Conservation (phyloP, 2,329 filamentous ascomycete species). For the Chrysoporthe austroafricana region DNA sequence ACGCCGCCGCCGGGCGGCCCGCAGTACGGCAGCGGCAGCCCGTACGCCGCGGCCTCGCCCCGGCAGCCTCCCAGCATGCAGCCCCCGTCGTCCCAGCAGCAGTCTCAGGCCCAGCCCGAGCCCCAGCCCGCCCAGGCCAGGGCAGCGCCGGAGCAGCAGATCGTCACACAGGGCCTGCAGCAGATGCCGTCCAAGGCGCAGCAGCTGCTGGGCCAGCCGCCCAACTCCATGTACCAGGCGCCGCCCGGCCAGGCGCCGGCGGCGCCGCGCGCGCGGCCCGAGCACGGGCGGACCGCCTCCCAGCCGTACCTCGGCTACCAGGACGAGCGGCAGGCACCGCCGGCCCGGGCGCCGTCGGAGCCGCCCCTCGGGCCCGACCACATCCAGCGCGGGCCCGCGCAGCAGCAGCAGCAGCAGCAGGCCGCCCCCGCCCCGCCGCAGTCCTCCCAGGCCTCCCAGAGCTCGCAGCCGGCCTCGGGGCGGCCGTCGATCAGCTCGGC, state of each 20-base stretch:
- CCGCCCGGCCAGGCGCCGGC: conserved; percentile 20
- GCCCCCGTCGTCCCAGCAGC: background rate
- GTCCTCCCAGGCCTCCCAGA: background rate
- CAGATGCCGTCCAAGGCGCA: conserved; percentile 27
- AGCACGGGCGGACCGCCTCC: conserved; percentile 15
- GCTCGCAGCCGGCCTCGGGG: conserved; percentile 18
- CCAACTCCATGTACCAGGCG: conserved; percentile 22
- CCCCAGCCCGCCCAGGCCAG: background rate
- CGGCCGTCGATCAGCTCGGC: conserved; percentile 21
- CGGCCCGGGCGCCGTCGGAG: conserved; percentile 17
- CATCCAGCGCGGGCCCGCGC: conserved; percentile 15
- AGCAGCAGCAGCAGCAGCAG: conserved; percentile 2
- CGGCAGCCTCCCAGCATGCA: conserved; percentile 8
- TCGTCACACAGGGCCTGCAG: conserved; percentile 20
- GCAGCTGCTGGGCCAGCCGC: conserved; percentile 25
- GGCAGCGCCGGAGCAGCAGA: conserved; percentile 14
- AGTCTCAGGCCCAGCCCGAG: too few species aligned
- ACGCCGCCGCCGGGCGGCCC: conserved; percentile 34
- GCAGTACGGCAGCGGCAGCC: conserved; percentile 22
- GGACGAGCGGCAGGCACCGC: conserved; percentile 28
- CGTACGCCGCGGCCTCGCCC: conserved; percentile 11
- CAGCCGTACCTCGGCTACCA: conserved; percentile 30
- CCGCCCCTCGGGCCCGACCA: conserved; percentile 27
- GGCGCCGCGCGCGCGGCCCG: conserved; percentile 11
- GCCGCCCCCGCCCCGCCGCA: conserved; percentile 1